A percentile compares a stretch with the other conserved stretches of the same genome.
Conservation (phyloP, 2,329 filamentous ascomycete species). For the Pseudocercospora cruenta region DNA sequence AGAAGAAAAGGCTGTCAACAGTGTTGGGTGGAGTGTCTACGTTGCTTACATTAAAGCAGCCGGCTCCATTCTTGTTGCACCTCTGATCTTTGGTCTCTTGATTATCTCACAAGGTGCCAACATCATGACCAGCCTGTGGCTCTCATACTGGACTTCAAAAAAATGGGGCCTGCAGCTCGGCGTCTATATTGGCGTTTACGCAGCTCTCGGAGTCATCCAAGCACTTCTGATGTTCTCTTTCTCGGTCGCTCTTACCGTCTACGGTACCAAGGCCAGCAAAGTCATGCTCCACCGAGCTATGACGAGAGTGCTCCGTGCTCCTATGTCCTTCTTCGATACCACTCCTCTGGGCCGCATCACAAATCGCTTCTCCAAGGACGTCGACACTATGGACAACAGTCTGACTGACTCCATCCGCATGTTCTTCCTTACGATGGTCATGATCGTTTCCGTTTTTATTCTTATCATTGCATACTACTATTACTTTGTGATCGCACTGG, state of each 20-base stretch:
- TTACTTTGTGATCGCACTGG: slow-evolving; percentile 76
- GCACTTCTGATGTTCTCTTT: slow-evolving; percentile 79
- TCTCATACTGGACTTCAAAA: slow-evolving; percentile 89
- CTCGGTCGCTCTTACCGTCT: slow-evolving; percentile 74
- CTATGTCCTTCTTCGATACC: slow-evolving; percentile 93
- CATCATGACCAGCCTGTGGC: slow-evolving; percentile 86
- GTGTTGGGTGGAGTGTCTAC: slow-evolving; percentile 81
- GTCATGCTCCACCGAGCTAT: slow-evolving; percentile 81
- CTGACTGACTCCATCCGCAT: slow-evolving; percentile 88
- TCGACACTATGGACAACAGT: slow-evolving; percentile 92
- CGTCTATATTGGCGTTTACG: slow-evolving; percentile 66
- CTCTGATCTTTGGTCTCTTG: slow-evolving; percentile 66
- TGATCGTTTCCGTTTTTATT: slow-evolving; percentile 81
- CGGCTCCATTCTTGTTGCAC: slow-evolving; percentile 69
- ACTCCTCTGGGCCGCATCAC: slow-evolving; percentile 94
- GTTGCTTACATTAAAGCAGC: slow-evolving; percentile 75
- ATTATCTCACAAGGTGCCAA: slow-evolving; percentile 79
- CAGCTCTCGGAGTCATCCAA: slow-evolving; percentile 71
- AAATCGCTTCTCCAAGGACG: slow-evolving; percentile 93
- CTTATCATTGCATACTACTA: slow-evolving; percentile 95
- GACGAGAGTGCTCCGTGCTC: slow-evolving; percentile 68
- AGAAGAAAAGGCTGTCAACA: slow-evolving; percentile 71
- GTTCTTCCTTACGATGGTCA: slow-evolving; percentile 83
- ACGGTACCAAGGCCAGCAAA: slow-evolving; percentile 80
- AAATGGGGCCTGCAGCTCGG: slow-evolving; percentile 70